Percentiles rank a stretch among this genome's conserved stretches.
Conservation (phyloP, 352 stramenopile genomes). For the Globisporangium nunn region DNA sequence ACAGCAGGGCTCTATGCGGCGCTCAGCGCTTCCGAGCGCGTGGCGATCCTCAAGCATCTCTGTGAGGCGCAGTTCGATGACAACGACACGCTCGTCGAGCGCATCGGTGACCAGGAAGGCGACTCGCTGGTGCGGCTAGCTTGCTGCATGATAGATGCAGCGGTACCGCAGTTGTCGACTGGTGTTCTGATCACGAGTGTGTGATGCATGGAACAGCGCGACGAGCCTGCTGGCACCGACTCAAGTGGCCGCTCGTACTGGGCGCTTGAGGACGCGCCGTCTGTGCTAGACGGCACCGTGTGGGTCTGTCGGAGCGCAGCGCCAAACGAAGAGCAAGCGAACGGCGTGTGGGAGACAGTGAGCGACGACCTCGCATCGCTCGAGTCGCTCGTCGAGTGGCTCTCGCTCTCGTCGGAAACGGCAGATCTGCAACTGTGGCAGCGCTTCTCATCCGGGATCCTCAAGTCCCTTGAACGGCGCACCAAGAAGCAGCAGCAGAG, state of each 20-base stretch:
- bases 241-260: conserved; percentile 45
- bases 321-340: conserved; percentile 9
- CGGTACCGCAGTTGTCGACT: background rate
- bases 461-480: conserved; percentile 46
- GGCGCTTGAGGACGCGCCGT: conserved; percentile 52
- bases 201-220: conserved; percentile 22
- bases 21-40: conserved; percentile 27
- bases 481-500: conserved; percentile 37
- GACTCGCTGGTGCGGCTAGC: conserved; percentile 29
- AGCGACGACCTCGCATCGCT: conserved; percentile 44
- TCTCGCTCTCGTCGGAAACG: conserved; percentile 43
- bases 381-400: conserved; percentile 33
- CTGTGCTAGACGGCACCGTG: conserved; percentile 33
- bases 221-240: conserved; percentile 40
- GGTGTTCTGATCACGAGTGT: background rate
- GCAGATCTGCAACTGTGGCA: conserved; percentile 54
- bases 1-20: conserved; percentile 31
- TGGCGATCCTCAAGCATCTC: conserved; percentile 49
- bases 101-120: conserved; percentile 44
- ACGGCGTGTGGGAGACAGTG: conserved; percentile 51
- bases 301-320: conserved; percentile 53
- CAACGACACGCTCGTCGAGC: conserved; percentile 48
- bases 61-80: conserved; percentile 63
- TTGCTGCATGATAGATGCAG: background rate
- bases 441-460: conserved; percentile 22